Percentiles rank a stretch among this genome's conserved stretches.
Conservation (phyloP, 768 basidiomycete genomes). For the Cystofilobasidium ferigula region DNA sequence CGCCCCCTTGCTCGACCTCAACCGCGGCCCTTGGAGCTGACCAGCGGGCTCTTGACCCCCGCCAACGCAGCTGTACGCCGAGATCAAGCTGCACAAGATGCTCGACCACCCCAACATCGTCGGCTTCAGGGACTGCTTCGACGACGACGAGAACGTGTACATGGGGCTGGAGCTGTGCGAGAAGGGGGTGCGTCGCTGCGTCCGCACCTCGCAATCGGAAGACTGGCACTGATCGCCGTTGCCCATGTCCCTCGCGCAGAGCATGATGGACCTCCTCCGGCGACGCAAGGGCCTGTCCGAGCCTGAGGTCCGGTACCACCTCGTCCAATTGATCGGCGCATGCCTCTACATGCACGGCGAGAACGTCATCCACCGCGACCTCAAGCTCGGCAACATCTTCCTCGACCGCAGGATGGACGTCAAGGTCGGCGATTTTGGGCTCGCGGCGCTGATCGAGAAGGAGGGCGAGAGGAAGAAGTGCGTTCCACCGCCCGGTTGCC, state of each 20-base stretch:
- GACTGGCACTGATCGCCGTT: not conserved
- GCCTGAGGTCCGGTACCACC: conserved; percentile 81
- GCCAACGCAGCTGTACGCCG: conserved; percentile 69
- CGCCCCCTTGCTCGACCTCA: conserved; percentile 9
- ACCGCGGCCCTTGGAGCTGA: not conserved
- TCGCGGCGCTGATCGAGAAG: conserved; percentile 91
- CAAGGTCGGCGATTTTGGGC: conserved; percentile 93
- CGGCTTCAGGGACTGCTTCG: conserved; percentile 82
- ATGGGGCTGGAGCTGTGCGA: conserved; percentile 90
- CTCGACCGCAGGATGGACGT: conserved; percentile 85
- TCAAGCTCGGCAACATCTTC: conserved; percentile 92
- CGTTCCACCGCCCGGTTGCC: too few relatives aligned
- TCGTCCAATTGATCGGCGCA: conserved; percentile 88
- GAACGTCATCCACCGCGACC: conserved; percentile 93
- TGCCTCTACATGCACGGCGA: conserved; percentile 96
- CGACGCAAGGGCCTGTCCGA: conserved; percentile 78
- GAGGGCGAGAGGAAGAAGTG: conserved; percentile 91
- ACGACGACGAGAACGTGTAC: conserved; percentile 90
- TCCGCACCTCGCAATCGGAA: too few relatives aligned
- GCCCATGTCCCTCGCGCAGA: conserved; percentile 30
- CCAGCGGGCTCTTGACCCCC: not conserved
- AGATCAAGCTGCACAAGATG: conserved; percentile 93
- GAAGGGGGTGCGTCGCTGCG: conserved; percentile 49
- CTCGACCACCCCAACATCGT: conserved; percentile 89
- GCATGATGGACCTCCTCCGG: conserved; percentile 57